A percentile compares a stretch with the other conserved stretches of the same genome.
Evolutionary conservation across 441 rosid species (phyloP).

Genomic region (Monsonia emarginata): DNA sequence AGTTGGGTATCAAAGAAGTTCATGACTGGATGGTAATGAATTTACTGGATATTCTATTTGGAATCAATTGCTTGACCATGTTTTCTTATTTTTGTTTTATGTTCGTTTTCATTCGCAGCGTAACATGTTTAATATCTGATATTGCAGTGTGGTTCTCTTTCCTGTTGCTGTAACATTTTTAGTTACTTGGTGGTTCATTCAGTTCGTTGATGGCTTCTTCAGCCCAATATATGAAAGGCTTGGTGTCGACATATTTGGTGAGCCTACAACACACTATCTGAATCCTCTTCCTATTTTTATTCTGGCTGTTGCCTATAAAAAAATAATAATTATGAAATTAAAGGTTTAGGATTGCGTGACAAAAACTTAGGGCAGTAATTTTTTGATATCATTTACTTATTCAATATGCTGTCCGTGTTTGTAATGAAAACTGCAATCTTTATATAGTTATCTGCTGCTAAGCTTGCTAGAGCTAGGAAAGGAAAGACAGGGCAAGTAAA

Average conservation of each 20-base stretch:
- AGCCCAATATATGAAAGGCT: conserved; percentile 53
- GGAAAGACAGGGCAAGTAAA: no score
- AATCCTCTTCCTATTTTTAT: background rate
- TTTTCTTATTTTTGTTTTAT: background rate
- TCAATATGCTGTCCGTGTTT: no score
- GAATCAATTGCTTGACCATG: background rate
- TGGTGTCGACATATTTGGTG: conserved; percentile 52
- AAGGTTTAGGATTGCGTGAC: no score
- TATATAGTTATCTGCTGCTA: no score
- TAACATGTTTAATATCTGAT: conserved; percentile 20
- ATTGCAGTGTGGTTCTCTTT: conserved; percentile 55
- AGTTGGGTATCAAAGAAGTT: conserved; percentile 89
- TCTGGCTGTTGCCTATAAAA: no score
- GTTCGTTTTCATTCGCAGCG: background rate
- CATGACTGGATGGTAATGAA: conserved; percentile 74
- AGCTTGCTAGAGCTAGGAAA: no score
- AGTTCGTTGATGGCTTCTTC: conserved; percentile 56
- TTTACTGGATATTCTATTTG: background rate
- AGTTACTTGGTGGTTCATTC: conserved; percentile 55
- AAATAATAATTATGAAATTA: no score
- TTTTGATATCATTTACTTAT: no score
- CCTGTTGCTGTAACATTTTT: conserved; percentile 57
- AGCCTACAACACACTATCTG: conserved; percentile 11
- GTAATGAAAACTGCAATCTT: no score
- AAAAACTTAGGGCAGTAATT: no score